Conservation (phyloP, 1,284 basidiomycete species). For the Ceratobasidium sp. region DNA sequence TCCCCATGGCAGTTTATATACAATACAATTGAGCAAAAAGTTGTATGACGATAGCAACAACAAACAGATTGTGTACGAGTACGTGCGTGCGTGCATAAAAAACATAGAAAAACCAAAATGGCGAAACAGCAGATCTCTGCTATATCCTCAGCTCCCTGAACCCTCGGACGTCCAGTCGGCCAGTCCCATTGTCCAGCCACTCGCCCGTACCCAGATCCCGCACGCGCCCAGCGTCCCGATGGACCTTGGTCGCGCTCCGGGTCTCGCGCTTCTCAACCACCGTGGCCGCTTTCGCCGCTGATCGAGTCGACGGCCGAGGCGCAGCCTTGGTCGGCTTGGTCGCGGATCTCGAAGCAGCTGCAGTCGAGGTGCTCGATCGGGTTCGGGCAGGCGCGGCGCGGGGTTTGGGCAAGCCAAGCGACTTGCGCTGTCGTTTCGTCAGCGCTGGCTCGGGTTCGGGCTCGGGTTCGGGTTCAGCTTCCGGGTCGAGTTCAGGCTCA, state of each 20-base stretch:
- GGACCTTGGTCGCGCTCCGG: conserved; percentile 21
- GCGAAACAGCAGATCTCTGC: background rate
- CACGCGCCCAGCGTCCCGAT: conserved; percentile 43
- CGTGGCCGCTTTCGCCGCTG: conserved; percentile 49
- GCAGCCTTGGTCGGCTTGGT: conserved; percentile 47
- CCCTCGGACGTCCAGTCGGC: conserved; percentile 77
- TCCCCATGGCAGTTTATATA: conserved; percentile 26
- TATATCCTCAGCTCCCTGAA: conserved; percentile 82
- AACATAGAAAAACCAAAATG: background rate
- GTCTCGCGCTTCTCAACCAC: conserved; percentile 40
- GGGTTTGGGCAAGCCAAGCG: conserved; percentile 66
- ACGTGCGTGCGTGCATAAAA: background rate
- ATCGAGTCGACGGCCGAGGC: conserved; percentile 67
- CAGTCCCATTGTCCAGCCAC: conserved; percentile 75
- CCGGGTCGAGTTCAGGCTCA: conserved; percentile 26
- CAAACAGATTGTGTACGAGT: background rate
- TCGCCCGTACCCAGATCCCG: conserved; percentile 50
- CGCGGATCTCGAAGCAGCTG: conserved; percentile 44
- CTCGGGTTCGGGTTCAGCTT: conserved; percentile 61
- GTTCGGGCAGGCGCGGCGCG: background rate
- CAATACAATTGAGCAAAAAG: conserved; percentile 2
- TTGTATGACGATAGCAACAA: background rate
- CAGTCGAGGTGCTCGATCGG: conserved; percentile 44
- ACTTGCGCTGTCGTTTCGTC: conserved; percentile 71
- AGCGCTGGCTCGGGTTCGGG: conserved; percentile 59